These are phyloP conservation scores for Ajuga chamaepitys DNA, from an alignment of 257 asterid genomes.

Conservation along the genomic window DNA sequence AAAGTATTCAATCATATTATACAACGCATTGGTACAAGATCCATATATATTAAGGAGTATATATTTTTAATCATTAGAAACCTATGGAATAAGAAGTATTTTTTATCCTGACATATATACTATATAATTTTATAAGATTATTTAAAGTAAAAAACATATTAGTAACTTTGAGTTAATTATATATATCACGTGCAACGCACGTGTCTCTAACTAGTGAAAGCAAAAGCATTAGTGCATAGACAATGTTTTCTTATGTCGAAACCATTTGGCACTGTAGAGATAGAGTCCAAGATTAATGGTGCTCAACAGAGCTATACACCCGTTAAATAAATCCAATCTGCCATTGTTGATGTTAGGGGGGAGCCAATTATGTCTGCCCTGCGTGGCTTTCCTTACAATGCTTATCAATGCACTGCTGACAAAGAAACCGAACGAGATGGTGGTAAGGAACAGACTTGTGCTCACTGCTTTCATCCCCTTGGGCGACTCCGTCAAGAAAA, in stretches of 20 bases:
- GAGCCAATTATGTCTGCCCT: conserved; percentile 16
- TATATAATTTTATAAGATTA: too few species aligned
- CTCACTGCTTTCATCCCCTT: conserved; percentile 25
- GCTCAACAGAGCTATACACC: conserved; percentile 5
- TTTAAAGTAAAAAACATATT: too few species aligned
- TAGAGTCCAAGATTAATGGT: conserved; percentile 13
- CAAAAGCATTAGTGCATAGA: neutral
- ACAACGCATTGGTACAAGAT: too few species aligned
- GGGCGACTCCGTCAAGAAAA: conserved; percentile 25
- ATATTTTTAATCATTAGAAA: too few species aligned
- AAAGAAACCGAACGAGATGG: conserved; percentile 17
- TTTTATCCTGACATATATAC: too few species aligned
- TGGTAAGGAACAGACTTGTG: conserved; percentile 22
- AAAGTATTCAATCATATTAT: too few species aligned
- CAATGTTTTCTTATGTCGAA: conserved; percentile 5
- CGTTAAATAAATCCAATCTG: conserved; percentile 16
- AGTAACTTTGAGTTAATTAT: too few species aligned
- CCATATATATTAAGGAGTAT: too few species aligned
- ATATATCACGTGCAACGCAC: too few species aligned
- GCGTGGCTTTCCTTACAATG: neutral
- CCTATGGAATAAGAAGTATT: too few species aligned
- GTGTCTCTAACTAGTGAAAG: too few species aligned
- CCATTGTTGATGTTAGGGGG: conserved; percentile 16
- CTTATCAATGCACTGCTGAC: conserved; percentile 5
- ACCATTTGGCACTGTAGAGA: conserved; percentile 11